phyloP scores from a whole-genome alignment of 192 early-diverging fungal species.

The Coemansia guatemalensis region DNA sequence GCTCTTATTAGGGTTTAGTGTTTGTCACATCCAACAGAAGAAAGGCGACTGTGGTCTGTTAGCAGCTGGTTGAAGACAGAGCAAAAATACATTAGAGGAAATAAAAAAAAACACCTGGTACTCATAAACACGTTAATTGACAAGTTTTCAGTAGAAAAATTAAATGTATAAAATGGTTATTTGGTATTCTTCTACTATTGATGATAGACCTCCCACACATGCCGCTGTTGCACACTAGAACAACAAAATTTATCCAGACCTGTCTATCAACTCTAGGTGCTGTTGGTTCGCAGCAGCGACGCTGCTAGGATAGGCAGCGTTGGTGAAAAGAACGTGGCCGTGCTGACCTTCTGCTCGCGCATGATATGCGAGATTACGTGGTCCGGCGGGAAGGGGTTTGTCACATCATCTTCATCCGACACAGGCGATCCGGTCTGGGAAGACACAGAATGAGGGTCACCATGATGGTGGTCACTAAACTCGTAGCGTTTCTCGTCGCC shows the following conservation, averaged over 20 bases:
- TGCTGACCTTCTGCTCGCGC: constrained; percentile 55
- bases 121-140: too few relatives aligned
- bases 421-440: constrained; percentile 22
- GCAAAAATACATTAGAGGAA: too few relatives aligned
- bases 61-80: too few relatives aligned
- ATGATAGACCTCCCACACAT: not conserved
- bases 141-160: too few relatives aligned
- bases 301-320: constrained; percentile 53
- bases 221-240: not conserved
- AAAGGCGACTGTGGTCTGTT: too few relatives aligned
- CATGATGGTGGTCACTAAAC: constrained; percentile 51
- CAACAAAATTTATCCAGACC: not conserved
- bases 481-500: constrained; percentile 53
- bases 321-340: constrained; percentile 53
- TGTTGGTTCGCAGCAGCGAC: constrained; percentile 47
- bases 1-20: too few relatives aligned
- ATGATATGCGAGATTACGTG: constrained; percentile 55
- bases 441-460: constrained; percentile 39
- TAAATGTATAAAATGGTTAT: not conserved
- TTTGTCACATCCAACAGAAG: too few relatives aligned
- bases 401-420: constrained; percentile 49
- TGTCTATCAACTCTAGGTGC: constrained; percentile 1
- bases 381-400: constrained; percentile 52
- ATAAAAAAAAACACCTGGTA: too few relatives aligned
- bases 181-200: not conserved